Conservation (phyloP, 352 stramenopile genomes). For the Hyaloperonospora brassicae region DNA sequence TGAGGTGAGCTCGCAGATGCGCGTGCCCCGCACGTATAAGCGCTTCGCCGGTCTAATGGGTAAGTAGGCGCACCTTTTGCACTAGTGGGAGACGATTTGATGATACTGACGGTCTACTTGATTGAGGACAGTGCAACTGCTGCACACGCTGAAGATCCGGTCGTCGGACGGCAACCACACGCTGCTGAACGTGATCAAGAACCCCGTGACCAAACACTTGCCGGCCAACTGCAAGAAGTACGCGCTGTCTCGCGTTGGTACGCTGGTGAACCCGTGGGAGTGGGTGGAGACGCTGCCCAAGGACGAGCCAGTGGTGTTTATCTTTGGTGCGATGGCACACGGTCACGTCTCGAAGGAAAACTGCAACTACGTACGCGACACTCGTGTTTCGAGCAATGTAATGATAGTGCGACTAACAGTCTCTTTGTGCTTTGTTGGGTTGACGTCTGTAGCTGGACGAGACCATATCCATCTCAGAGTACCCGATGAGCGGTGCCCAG, state of each 20-base stretch:
- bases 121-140: constrained; percentile 90
- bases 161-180: constrained; percentile 94
- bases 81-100: background rate
- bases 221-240: constrained; percentile 93
- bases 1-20: constrained; percentile 96
- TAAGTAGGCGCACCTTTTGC: constrained; percentile 26
- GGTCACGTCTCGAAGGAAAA: constrained; percentile 95
- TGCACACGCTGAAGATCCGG: constrained; percentile 99
- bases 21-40: constrained; percentile 99
- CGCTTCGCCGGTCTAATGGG: constrained; percentile 94
- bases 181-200: constrained; percentile 99
- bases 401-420: constrained; percentile 1
- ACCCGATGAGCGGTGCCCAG: constrained; percentile 95
- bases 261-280: constrained; percentile 91
- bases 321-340: constrained; percentile 96
- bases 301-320: constrained; percentile 93
- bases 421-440: constrained; percentile 8
- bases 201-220: constrained; percentile 96
- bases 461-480: constrained; percentile 96
- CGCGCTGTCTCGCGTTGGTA: constrained; percentile 90
- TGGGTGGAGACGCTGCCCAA: constrained; percentile 89
- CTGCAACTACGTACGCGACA: constrained; percentile 88
- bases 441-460: constrained; percentile 84
- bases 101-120: constrained; percentile 25
- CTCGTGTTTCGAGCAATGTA: background rate